A percentile compares a stretch with the other conserved stretches of the same genome.
Evolutionary conservation across 78 protist species (phyloP).

Genomic region (Planoprotostelium fungivorum): DNA sequence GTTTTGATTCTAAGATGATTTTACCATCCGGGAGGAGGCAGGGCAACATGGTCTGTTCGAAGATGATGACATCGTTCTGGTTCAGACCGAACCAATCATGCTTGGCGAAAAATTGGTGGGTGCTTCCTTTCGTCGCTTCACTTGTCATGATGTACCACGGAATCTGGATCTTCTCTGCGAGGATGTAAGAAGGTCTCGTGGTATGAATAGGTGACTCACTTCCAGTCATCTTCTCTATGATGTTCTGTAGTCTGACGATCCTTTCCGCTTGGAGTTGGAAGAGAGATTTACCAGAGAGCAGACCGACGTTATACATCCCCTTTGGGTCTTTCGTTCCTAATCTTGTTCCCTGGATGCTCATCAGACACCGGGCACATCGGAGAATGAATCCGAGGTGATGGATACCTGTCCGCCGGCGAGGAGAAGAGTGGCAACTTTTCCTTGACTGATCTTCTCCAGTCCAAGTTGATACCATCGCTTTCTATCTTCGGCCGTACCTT

Average conservation of each 20-base stretch:
- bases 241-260: conserved; percentile 54
- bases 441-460: conserved; percentile 37
- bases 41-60: conserved; percentile 88
- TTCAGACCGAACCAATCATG: conserved; percentile 81
- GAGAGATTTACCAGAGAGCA: conserved; percentile 87
- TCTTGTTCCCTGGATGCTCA: conserved; percentile 76
- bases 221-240: conserved; percentile 16
- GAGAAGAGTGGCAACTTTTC: conserved; percentile 63
- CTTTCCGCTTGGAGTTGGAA: conserved; percentile 92
- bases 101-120: conserved; percentile 67
- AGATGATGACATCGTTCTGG: conserved; percentile 69
- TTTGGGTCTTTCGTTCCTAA: conserved; percentile 91
- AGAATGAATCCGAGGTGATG: background rate
- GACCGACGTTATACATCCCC: conserved; percentile 87
- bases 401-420: conserved; percentile 90
- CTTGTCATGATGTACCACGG: conserved; percentile 90
- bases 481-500: conserved; percentile 8
- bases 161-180: conserved; percentile 4
- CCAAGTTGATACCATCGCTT: conserved; percentile 47
- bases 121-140: conserved; percentile 69
- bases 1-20: conserved; percentile 47
- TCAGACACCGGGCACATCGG: background rate
- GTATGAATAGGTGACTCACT: background rate
- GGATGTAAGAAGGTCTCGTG: background rate
- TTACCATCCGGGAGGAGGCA: conserved; percentile 78